phyloP scores from a whole-genome alignment of 1,284 basidiomycete genomes.

The Gomphus bonarii region DNA sequence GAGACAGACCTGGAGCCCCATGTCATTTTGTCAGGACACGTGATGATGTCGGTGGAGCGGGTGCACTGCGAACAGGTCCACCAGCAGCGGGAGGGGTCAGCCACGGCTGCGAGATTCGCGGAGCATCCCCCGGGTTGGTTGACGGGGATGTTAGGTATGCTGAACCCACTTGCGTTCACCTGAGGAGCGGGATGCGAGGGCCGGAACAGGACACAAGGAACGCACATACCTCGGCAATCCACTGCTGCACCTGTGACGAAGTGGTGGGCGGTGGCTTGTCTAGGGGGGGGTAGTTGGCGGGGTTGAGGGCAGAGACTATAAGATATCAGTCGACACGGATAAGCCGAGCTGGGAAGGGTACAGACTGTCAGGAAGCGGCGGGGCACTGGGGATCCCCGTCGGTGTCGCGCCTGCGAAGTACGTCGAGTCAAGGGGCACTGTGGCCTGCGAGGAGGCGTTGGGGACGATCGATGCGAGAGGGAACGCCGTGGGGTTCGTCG shows the following conservation, averaged over 20 bases:
- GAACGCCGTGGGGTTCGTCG: conserved; percentile 51
- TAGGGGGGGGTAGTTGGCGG: conserved; percentile 57
- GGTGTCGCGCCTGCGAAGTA: conserved; percentile 30
- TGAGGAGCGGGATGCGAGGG: background rate
- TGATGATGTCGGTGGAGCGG: conserved; percentile 53
- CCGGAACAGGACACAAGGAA: background rate
- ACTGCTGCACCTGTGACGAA: conserved; percentile 59
- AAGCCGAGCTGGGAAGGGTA: conserved; percentile 11
- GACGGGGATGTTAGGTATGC: conserved; percentile 40
- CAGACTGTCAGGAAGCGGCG: conserved; percentile 25
- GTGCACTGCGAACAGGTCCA: conserved; percentile 82
- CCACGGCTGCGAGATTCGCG: conserved; percentile 47
- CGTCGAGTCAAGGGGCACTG: conserved; percentile 29
- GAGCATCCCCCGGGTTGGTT: conserved; percentile 52
- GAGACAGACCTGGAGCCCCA: conserved; percentile 46
- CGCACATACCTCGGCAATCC: conserved; percentile 50
- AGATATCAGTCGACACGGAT: conserved; percentile 1
- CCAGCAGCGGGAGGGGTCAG: conserved; percentile 58
- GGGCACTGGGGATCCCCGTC: conserved; percentile 25
- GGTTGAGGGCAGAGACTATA: conserved; percentile 30
- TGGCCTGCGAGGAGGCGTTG: conserved; percentile 27
- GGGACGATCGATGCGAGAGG: conserved; percentile 38
- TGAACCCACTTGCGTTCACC: conserved; percentile 26
- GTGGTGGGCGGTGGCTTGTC: conserved; percentile 60
- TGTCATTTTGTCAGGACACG: conserved; percentile 61